phyloP scores from a whole-genome alignment of 108 stramenopile species.

The Skeletonema grethae region DNA sequence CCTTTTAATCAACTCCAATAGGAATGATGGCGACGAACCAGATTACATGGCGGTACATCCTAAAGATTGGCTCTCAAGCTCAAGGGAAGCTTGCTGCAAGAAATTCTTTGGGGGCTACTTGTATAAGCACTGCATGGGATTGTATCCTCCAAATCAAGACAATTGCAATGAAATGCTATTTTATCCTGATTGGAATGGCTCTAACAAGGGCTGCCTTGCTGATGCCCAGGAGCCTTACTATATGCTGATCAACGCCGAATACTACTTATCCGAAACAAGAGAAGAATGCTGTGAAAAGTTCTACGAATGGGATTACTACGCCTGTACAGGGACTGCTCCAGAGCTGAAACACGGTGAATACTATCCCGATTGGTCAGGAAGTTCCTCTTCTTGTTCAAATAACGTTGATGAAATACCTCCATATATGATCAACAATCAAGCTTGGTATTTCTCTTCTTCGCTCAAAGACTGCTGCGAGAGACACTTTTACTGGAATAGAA shows the following conservation, averaged over 20 bases:
- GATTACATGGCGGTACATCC: neutral
- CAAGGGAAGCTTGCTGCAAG: neutral
- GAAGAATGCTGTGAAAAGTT: constrained; percentile 1
- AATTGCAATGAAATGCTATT: neutral
- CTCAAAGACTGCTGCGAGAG: neutral
- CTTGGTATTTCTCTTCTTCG: neutral
- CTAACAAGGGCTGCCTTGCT: neutral
- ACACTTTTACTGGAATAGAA: no score
- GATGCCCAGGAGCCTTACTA: constrained; percentile 3
- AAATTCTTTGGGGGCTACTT: no score
- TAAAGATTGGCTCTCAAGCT: neutral
- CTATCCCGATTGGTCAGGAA: no score
- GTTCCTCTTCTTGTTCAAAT: neutral
- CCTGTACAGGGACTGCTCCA: neutral
- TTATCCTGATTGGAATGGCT: neutral
- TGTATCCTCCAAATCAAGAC: neutral
- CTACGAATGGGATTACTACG: neutral
- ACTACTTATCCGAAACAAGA: neutral
- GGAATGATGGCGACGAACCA: constrained; percentile 3
- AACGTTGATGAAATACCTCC: neutral
- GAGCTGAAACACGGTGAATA: neutral
- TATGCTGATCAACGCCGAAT: neutral
- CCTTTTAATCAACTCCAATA: no score
- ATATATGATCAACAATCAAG: constrained; percentile 14
- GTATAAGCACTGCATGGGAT: neutral